phyloP scores from a whole-genome alignment of 225 moss, liverwort and hornwort species.

The Ulota crispa region DNA sequence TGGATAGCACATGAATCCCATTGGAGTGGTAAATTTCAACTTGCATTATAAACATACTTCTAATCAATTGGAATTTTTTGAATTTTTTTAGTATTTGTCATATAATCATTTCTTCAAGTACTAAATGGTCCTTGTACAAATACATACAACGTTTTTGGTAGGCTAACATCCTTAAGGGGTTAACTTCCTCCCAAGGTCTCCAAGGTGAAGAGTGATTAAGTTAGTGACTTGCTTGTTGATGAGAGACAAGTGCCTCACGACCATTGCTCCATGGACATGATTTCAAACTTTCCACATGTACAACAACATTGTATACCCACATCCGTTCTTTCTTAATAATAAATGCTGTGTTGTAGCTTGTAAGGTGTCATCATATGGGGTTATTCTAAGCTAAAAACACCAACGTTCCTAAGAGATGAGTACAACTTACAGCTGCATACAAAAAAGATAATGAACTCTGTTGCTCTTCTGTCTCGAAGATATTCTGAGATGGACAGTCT shows the following conservation, averaged over 20 bases:
- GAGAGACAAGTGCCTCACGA: not conserved
- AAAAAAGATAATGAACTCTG: not conserved
- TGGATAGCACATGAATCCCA: no score
- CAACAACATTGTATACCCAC: rapidly evolving
- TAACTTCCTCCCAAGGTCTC: no score
- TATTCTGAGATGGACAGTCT: not conserved
- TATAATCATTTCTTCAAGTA: no score
- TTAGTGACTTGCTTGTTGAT: not conserved
- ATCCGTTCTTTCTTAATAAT: not conserved
- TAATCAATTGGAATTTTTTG: no score
- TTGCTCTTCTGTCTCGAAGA: not conserved
- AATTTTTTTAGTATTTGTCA: no score
- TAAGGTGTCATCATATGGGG: not conserved
- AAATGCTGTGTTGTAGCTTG: not conserved
- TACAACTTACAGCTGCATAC: not conserved
- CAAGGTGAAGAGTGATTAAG: no score
- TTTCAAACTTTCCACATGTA: not conserved
- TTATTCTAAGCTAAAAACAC: not conserved
- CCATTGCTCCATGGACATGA: not conserved
- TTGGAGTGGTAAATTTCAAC: no score
- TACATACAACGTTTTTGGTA: no score
- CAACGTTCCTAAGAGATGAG: not conserved
- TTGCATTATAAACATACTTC: no score
- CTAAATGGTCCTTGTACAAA: no score
- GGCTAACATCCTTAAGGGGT: no score